Evolutionary conservation across 2,329 filamentous ascomycete genomes (phyloP).

Genomic region (Aspergillus versicolor): DNA sequence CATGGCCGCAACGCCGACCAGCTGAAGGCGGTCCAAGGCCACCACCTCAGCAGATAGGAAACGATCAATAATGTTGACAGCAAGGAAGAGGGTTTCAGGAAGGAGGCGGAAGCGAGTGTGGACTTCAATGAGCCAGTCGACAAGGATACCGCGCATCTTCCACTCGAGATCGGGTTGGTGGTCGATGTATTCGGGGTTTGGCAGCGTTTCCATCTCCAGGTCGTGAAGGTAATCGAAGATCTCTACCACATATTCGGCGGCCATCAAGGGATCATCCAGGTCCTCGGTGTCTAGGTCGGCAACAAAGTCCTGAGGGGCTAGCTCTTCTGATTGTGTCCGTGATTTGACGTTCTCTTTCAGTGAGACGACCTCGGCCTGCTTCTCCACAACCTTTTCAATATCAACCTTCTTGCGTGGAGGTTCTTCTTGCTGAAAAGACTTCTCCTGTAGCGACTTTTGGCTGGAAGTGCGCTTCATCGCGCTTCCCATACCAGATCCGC

Average conservation of each 20-base stretch:
- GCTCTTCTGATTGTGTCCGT: slow-evolving; percentile 35
- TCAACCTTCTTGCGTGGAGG: slow-evolving; percentile 67
- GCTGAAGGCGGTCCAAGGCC: slow-evolving; percentile 89
- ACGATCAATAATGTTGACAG: slow-evolving; percentile 97
- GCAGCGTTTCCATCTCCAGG: slow-evolving; percentile 75
- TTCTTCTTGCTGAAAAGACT: slow-evolving; percentile 56
- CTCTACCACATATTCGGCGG: slow-evolving; percentile 92
- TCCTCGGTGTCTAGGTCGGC: slow-evolving; percentile 80
- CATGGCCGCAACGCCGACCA: slow-evolving; percentile 98
- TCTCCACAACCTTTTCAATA: slow-evolving; percentile 43
- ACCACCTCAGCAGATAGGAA: slow-evolving; percentile 96
- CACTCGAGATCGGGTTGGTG: slow-evolving; percentile 94
- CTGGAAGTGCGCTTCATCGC: slow-evolving; percentile 66
- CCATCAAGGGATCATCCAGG: slow-evolving; percentile 92
- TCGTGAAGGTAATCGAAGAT: slow-evolving; percentile 95
- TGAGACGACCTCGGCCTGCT: slow-evolving; percentile 33
- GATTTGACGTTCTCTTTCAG: slow-evolving; percentile 27
- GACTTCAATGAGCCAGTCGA: slow-evolving; percentile 98
- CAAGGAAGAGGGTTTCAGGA: slow-evolving; percentile 93
- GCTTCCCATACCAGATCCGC: slow-evolving; percentile 66
- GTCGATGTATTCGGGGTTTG: slow-evolving; percentile 92
- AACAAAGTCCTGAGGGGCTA: slow-evolving; percentile 37
- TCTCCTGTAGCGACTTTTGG: slow-evolving; percentile 60
- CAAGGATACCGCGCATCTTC: slow-evolving; percentile 96
- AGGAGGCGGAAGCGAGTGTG: slow-evolving; percentile 95